Percentiles rank a stretch among this genome's conserved stretches.
Evolutionary conservation across 208 protist genomes (phyloP).

Genomic region (Porcisia hertigi): DNA sequence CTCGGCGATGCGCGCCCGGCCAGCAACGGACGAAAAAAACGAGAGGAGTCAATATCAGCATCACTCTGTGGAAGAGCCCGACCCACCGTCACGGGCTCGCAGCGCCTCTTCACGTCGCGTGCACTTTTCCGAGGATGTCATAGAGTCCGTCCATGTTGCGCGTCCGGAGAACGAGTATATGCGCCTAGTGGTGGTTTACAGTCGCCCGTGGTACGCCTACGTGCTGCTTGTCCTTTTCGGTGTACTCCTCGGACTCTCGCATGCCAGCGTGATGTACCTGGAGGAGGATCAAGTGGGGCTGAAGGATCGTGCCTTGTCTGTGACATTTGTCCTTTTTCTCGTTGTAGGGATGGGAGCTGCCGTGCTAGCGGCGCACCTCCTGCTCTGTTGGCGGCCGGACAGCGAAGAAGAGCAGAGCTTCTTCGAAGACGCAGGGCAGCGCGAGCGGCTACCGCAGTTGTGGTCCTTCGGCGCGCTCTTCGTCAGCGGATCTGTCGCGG

Average conservation of each 20-base stretch:
- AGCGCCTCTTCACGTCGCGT: slow-evolving; percentile 19
- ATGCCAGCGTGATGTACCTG: slow-evolving; percentile 13
- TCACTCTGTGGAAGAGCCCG: neutral
- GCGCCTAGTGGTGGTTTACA: slow-evolving; percentile 27
- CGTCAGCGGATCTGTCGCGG: neutral
- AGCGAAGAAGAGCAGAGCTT: slow-evolving; percentile 23
- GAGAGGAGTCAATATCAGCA: neutral
- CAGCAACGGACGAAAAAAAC: neutral
- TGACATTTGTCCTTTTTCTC: slow-evolving; percentile 25
- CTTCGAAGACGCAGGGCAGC: slow-evolving; percentile 24
- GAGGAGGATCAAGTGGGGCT: neutral
- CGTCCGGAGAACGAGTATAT: slow-evolving; percentile 27
- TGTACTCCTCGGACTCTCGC: slow-evolving; percentile 12
- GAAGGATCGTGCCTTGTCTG: slow-evolving; percentile 18
- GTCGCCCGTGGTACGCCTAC: slow-evolving; percentile 34
- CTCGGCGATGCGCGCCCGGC: neutral
- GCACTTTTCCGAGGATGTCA: slow-evolving; percentile 28
- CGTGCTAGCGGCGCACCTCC: slow-evolving; percentile 11
- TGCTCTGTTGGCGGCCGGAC: slow-evolving; percentile 16
- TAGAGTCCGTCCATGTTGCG: slow-evolving; percentile 24
- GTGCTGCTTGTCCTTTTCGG: slow-evolving; percentile 19
- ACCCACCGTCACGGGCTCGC: neutral
- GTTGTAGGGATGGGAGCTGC: slow-evolving; percentile 1
- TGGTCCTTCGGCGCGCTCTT: slow-evolving; percentile 14
- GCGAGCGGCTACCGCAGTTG: slow-evolving; percentile 17